phyloP scores from a whole-genome alignment of 202 grass and related monocot species.

The Musa balbisiana region DNA sequence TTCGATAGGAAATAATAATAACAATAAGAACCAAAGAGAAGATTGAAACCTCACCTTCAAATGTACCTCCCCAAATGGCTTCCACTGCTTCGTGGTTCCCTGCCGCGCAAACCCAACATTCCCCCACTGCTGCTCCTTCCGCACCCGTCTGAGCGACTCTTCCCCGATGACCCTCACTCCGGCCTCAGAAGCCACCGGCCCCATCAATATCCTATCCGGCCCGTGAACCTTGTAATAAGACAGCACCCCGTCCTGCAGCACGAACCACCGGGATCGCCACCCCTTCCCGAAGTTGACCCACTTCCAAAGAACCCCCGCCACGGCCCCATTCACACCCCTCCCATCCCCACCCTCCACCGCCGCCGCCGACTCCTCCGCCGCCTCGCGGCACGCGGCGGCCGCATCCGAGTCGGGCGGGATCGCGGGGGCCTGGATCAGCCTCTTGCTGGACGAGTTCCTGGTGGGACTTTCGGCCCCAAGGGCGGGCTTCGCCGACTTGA shows the following conservation, averaged over 20 bases:
- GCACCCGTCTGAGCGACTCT: conserved; percentile 35
- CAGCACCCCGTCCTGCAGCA: conserved; percentile 78
- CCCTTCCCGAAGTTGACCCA: conserved; percentile 98
- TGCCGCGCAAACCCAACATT: conserved; percentile 28
- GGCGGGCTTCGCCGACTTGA: background rate
- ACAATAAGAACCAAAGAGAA: conserved; percentile 2
- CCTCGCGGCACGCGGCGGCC: background rate
- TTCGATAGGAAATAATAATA: background rate
- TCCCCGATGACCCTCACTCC: conserved; percentile 75
- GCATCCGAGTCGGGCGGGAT: conserved; percentile 3
- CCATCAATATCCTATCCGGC: conserved; percentile 29
- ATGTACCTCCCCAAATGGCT: conserved; percentile 93
- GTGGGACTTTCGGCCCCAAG: conserved; percentile 5
- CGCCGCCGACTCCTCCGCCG: conserved; percentile 6
- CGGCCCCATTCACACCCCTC: conserved; percentile 5
- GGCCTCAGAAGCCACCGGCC: conserved; percentile 28
- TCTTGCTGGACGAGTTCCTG: conserved; percentile 5
- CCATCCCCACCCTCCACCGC: conserved; percentile 2
- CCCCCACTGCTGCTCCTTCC: conserved; percentile 29
- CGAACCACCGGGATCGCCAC: conserved; percentile 81
- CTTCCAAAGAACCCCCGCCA: conserved; percentile 75
- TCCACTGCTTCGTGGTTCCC: conserved; percentile 48
- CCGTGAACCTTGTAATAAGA: conserved; percentile 91
- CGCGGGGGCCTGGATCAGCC: background rate
- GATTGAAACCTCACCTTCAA: conserved; percentile 58